A percentile compares a stretch with the other conserved stretches of the same genome.
Evolutionary conservation across 495 filamentous ascomycete genomes (phyloP).

Genomic region (Cryomyces minteri): DNA sequence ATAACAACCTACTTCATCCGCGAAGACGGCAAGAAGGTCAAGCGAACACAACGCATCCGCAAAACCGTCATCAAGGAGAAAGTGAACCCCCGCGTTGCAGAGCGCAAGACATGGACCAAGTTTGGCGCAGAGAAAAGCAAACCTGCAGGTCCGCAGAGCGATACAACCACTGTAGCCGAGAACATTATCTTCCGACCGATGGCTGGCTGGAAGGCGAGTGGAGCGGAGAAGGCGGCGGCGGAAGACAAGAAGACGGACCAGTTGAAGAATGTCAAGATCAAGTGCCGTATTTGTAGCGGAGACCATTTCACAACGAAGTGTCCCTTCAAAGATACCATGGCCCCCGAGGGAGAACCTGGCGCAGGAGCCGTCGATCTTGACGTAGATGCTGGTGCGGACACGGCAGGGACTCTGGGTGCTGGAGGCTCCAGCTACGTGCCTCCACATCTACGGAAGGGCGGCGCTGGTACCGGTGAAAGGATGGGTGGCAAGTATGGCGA

Average conservation of each 20-base stretch:
- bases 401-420: slow-evolving; percentile 36
- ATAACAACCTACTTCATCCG: slow-evolving; percentile 79
- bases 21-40: slow-evolving; percentile 87
- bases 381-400: slow-evolving; percentile 29
- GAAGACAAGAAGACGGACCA: slow-evolving; percentile 56
- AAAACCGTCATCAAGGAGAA: slow-evolving; percentile 73
- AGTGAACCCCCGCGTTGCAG: slow-evolving; percentile 91
- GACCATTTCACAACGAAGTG: slow-evolving; percentile 97
- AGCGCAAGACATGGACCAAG: slow-evolving; percentile 80
- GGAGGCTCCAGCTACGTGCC: slow-evolving; percentile 76
- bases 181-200: slow-evolving; percentile 91
- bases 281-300: slow-evolving; percentile 94
- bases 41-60: slow-evolving; percentile 86
- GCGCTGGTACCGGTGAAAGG: slow-evolving; percentile 50
- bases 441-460: slow-evolving; percentile 72
- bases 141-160: slow-evolving; percentile 44
- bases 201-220: slow-evolving; percentile 68
- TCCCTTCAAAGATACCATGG: slow-evolving; percentile 74
- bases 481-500: slow-evolving; percentile 84
- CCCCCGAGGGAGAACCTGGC: slow-evolving; percentile 44
- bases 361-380: slow-evolving; percentile 33
- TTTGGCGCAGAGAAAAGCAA: slow-evolving; percentile 74
- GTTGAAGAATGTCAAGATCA: slow-evolving; percentile 98
- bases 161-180: slow-evolving; percentile 87
- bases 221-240: slow-evolving; percentile 51